Conservation (phyloP, 1,284 basidiomycete species). For the Volvariella surrecta region DNA sequence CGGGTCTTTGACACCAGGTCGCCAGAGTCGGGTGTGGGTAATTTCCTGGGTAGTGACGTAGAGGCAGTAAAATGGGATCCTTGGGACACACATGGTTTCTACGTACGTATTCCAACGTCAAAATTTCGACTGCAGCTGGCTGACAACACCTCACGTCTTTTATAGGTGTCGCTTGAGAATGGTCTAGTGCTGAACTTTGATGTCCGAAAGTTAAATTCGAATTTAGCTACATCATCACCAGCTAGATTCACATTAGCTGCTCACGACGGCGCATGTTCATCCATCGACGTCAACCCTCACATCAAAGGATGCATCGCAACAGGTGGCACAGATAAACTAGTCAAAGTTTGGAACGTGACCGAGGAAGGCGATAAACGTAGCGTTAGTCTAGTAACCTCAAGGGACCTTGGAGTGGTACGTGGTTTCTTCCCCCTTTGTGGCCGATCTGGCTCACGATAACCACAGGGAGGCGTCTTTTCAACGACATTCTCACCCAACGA, state of each 20-base stretch:
- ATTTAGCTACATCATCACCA: slow-evolving; percentile 49
- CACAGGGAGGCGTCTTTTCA: slow-evolving; percentile 92
- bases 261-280: slow-evolving; percentile 91
- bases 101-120: slow-evolving; percentile 43
- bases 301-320: slow-evolving; percentile 89
- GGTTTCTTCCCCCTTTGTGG: slow-evolving; percentile 24
- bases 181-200: slow-evolving; percentile 91
- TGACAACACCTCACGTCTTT: slow-evolving; percentile 1
- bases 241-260: slow-evolving; percentile 88
- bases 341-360: slow-evolving; percentile 92
- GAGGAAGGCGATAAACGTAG: slow-evolving; percentile 62
- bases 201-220: slow-evolving; percentile 70
- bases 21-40: slow-evolving; percentile 72
- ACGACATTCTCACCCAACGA: slow-evolving; percentile 90
- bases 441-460: slow-evolving; percentile 1
- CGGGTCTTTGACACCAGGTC: slow-evolving; percentile 89
- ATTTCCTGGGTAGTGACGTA: slow-evolving; percentile 81
- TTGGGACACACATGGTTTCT: slow-evolving; percentile 83
- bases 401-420: slow-evolving; percentile 86
- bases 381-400: slow-evolving; percentile 81
- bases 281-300: slow-evolving; percentile 88
- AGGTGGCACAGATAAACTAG: slow-evolving; percentile 87
- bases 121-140: slow-evolving; percentile 4
- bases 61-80: slow-evolving; percentile 96
- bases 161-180: slow-evolving; percentile 85